Evolutionary conservation across 164 flowering plant genomes (phyloP).

Genomic region (Amborella trichopoda): DNA sequence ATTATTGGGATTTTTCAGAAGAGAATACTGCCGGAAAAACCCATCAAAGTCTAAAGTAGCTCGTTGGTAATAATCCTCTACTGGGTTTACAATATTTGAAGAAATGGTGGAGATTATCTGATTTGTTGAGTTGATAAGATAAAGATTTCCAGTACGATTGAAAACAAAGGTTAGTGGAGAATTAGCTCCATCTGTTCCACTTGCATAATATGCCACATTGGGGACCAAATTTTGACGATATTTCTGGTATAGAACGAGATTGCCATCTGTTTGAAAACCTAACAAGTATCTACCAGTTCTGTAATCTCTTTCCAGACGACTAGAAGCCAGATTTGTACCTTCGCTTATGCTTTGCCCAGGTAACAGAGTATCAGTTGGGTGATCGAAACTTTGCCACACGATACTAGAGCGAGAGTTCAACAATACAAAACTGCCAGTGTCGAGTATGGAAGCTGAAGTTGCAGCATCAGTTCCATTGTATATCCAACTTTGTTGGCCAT

Average conservation of each 20-base stretch:
- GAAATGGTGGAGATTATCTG: background rate
- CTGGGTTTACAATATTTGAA: background rate
- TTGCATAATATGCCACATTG: background rate
- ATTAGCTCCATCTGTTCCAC: background rate
- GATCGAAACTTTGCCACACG: slow-evolving; percentile 4
- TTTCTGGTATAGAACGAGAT: background rate
- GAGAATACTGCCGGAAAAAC: slow-evolving; percentile 1
- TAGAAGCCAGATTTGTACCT: background rate
- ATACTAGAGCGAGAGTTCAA: background rate
- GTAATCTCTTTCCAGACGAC: background rate
- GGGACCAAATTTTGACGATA: background rate
- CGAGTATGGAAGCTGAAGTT: slow-evolving; percentile 26
- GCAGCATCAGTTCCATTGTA: slow-evolving; percentile 4
- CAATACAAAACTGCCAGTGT: slow-evolving; percentile 34
- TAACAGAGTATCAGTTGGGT: slow-evolving; percentile 2
- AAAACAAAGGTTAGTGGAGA: slow-evolving; percentile 12
- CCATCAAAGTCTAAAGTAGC: slow-evolving; percentile 4
- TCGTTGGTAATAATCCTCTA: background rate
- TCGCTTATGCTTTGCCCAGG: background rate
- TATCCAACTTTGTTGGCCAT: background rate
- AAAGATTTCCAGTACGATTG: slow-evolving; percentile 21
- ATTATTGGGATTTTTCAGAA: background rate
- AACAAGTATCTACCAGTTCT: slow-evolving; percentile 5
- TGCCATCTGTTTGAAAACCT: slow-evolving; percentile 1
- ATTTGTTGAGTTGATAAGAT: slow-evolving; percentile 8